phyloP scores from a whole-genome alignment of 2,329 filamentous ascomycete species.

The Ophiobolus disseminans region DNA sequence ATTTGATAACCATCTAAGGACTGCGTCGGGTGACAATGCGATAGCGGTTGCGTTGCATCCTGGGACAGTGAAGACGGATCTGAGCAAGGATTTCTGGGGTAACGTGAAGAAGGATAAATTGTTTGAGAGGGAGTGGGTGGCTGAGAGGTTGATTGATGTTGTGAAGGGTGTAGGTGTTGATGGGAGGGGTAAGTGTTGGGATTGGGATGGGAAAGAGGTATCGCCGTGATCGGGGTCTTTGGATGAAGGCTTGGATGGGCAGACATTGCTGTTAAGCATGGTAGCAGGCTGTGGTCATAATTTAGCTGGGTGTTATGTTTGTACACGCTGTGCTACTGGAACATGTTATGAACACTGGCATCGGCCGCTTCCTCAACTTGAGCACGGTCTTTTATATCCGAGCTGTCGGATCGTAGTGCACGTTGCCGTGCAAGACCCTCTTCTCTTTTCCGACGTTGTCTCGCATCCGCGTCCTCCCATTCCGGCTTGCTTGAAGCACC shows the following conservation, averaged over 20 bases:
- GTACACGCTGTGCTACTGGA: no score
- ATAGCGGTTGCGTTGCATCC: slow-evolving; percentile 77
- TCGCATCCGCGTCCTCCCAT: slow-evolving; percentile 51
- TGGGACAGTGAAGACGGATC: slow-evolving; percentile 77
- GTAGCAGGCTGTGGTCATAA: no score
- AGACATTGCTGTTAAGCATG: no score
- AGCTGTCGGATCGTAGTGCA: slow-evolving; percentile 26
- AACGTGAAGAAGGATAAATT: slow-evolving; percentile 68
- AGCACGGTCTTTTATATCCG: no score
- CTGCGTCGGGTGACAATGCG: slow-evolving; percentile 66
- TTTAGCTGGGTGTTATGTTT: no score
- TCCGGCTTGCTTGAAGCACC: slow-evolving; percentile 27
- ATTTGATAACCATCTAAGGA: slow-evolving; percentile 71
- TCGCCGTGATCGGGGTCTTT: no score
- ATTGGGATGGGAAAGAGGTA: slow-evolving; percentile 50
- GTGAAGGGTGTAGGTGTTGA: slow-evolving; percentile 69
- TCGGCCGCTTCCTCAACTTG: no score
- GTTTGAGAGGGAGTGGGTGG: slow-evolving; percentile 71
- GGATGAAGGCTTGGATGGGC: no score
- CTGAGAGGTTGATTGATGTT: slow-evolving; percentile 68
- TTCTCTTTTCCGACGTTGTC: slow-evolving; percentile 50
- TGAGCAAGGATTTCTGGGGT: slow-evolving; percentile 76
- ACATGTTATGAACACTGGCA: no score
- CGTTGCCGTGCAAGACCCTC: slow-evolving; percentile 61
- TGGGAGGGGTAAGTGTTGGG: slow-evolving; percentile 49